Evolutionary conservation across 768 basidiomycete genomes (phyloP).

Genomic region (Pleurotus platypus): DNA sequence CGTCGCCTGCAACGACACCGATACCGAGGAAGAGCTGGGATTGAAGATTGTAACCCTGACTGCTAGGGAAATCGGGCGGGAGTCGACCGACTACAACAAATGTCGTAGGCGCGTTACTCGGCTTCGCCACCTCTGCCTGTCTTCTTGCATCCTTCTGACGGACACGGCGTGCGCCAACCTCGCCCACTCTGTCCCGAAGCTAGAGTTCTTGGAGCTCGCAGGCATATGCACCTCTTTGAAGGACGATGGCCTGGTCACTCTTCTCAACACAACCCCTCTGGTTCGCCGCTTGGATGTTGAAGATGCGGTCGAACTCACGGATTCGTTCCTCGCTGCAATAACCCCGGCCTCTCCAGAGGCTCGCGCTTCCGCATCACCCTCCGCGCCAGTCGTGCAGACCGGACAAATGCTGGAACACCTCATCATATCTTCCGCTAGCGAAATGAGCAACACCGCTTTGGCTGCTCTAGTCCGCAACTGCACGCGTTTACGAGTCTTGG

Average conservation of each 20-base stretch:
- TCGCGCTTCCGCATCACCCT: not conserved
- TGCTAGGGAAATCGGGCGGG: slow-evolving; percentile 63
- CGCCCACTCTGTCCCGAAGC: slow-evolving; percentile 61
- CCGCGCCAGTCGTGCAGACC: slow-evolving; percentile 31
- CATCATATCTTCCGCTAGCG: slow-evolving; percentile 61
- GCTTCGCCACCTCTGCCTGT: slow-evolving; percentile 72
- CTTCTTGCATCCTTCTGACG: slow-evolving; percentile 67
- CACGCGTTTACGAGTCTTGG: slow-evolving; percentile 57
- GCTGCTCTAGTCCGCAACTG: slow-evolving; percentile 63
- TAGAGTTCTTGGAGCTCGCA: slow-evolving; percentile 79
- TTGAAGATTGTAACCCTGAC: slow-evolving; percentile 48
- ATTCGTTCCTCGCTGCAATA: slow-evolving; percentile 62
- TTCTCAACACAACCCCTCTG: slow-evolving; percentile 65
- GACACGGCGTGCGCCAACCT: slow-evolving; percentile 74
- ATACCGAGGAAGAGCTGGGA: slow-evolving; percentile 26
- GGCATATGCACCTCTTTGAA: slow-evolving; percentile 67
- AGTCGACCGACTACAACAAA: slow-evolving; percentile 41
- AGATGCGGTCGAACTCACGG: slow-evolving; percentile 71
- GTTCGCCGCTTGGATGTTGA: slow-evolving; percentile 85
- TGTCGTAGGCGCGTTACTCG: slow-evolving; percentile 62
- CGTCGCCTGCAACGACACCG: slow-evolving; percentile 47
- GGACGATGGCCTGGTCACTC: slow-evolving; percentile 68
- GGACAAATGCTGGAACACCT: slow-evolving; percentile 74
- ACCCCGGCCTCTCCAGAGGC: slow-evolving; percentile 39
- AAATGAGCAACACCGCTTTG: slow-evolving; percentile 63